Evolutionary conservation across 2,329 filamentous ascomycete species (phyloP).

Genomic region (Xylaria sp.): DNA sequence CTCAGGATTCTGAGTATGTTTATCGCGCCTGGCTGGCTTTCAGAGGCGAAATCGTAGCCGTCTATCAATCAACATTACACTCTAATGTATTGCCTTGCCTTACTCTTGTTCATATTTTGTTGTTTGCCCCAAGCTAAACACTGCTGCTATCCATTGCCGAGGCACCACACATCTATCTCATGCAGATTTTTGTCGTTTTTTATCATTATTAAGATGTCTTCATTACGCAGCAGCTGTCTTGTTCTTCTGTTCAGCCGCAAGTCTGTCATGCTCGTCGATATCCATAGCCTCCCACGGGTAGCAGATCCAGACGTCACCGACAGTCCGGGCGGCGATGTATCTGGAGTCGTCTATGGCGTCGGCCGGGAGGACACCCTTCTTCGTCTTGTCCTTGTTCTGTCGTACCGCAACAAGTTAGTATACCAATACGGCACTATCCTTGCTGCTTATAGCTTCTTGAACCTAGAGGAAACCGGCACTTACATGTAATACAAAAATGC

Average conservation of each 20-base stretch:
- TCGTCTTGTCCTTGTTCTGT: slow-evolving; percentile 94
- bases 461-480: no score
- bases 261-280: slow-evolving; percentile 87
- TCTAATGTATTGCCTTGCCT: slow-evolving; percentile 20
- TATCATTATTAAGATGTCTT: background rate
- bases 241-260: slow-evolving; percentile 59
- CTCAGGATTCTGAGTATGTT: background rate
- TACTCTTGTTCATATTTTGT: background rate
- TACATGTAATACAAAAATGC: slow-evolving; percentile 94
- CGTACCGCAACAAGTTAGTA: slow-evolving; percentile 1
- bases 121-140: background rate
- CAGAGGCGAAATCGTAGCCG: slow-evolving; percentile 6
- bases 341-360: slow-evolving; percentile 75
- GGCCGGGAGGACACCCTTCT: slow-evolving; percentile 84
- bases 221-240: slow-evolving; percentile 34
- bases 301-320: slow-evolving; percentile 96
- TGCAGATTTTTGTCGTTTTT: slow-evolving; percentile 1
- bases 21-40: background rate
- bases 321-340: slow-evolving; percentile 86
- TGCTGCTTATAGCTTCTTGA: background rate
- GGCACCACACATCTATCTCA: background rate
- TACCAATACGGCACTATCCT: background rate
- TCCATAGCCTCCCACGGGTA: slow-evolving; percentile 98
- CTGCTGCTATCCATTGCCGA: slow-evolving; percentile 3
- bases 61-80: slow-evolving; percentile 18